Evolutionary conservation across 2,329 filamentous ascomycete genomes (phyloP), one percentile per base, ranked within the genome.

Genomic region (Daldinia sp.): DNA sequence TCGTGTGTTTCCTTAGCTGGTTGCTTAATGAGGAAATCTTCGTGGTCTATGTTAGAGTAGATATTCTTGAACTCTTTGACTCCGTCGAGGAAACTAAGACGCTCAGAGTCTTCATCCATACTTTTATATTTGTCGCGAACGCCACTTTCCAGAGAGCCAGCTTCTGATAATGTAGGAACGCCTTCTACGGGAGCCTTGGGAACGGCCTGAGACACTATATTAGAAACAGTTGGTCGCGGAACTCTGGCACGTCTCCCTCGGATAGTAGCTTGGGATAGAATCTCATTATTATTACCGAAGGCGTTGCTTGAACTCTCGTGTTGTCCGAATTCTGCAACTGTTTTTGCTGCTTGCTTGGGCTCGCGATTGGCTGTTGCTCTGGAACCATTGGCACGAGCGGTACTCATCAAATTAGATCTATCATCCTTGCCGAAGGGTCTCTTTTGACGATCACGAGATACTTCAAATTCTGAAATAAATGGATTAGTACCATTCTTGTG

Each of bases 71-170:
- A 23, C 15, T 18, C 50, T 3, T 57, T 48, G 9, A 51, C 23
- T 20, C 61, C 50, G 5, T 56, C 53, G 23, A 39, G 55, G 51
- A 57, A 9, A 15, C 18, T 58, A 4, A 53, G 60, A 15, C 55
- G 13, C 23, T 65, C 41, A n/a, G 58, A 50, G 6, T 35, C 42
- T 41, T 56, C 15, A 51, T 55, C 26, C 12, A 28, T 18, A 13
- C 10, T 26, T 20, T 54, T 26, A 7, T 23, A 33, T 33, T 67
- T 42, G 10, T 41, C 55, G 18, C 23, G 51, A 18, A 28, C 9
- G 10, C 50, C 26, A 13, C 33, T 33, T 1, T 18, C 48, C 33
- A 13, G 10, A 33, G 55, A 15, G 37, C 33, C 4, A 44, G 20
- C 33, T 53, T 54, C 28, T 10, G 42, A 37, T 18, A 26, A 35